phyloP scores from a whole-genome alignment of 768 basidiomycete species.

The Termitomyces sp. region DNA sequence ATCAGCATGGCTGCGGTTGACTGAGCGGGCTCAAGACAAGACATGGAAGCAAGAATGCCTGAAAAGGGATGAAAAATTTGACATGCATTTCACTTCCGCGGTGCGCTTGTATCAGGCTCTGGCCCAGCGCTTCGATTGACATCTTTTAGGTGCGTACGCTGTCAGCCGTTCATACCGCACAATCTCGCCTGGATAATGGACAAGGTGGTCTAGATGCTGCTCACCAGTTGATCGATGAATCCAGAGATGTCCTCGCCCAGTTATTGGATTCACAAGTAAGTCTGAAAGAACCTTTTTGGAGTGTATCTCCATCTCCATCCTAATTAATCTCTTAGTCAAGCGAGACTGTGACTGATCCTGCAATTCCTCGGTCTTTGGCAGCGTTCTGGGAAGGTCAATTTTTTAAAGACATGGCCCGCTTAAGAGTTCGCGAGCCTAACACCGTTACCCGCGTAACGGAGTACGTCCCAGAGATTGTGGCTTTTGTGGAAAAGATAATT shows the following conservation, averaged over 20 bases:
- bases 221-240: constrained; percentile 59
- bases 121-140: constrained; percentile 14
- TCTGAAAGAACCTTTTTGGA: constrained; percentile 4
- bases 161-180: constrained; percentile 49
- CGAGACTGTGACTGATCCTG: constrained; percentile 78
- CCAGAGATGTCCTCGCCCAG: constrained; percentile 71
- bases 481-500: constrained; percentile 82
- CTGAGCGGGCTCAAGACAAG: constrained; percentile 43
- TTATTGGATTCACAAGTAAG: constrained; percentile 72
- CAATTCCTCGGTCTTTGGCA: constrained; percentile 76
- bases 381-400: constrained; percentile 88
- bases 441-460: constrained; percentile 94
- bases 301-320: not conserved
- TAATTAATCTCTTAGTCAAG: constrained; percentile 46
- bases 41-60: constrained; percentile 68
- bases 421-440: constrained; percentile 84
- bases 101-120: constrained; percentile 37
- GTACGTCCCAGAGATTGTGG: constrained; percentile 92
- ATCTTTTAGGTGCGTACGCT: constrained; percentile 40
- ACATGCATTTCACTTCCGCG: constrained; percentile 79
- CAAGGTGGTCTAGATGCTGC: constrained; percentile 39
- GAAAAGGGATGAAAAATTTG: constrained; percentile 86
- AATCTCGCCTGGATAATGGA: constrained; percentile 35
- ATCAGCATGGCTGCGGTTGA: constrained; percentile 50
- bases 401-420: constrained; percentile 88